Base-by-base conservation (phyloP, 495 filamentous ascomycete species). In the Cladorrhinum samala region DNA sequence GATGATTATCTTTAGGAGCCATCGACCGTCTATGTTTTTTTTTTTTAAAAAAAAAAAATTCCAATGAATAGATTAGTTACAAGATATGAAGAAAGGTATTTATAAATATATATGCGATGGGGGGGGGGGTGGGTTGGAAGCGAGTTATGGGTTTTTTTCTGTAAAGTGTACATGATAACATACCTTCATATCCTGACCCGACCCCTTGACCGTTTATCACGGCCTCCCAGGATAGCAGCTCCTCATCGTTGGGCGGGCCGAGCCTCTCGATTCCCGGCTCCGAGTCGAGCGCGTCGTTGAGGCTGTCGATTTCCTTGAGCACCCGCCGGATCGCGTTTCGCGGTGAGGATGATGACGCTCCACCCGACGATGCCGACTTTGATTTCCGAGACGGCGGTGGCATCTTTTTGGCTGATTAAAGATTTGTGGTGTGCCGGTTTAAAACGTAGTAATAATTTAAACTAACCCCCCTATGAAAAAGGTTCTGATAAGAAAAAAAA, bases 1-100 rank as follows among this genome's bases (percentile, higher is more conserved):
- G 60, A 96, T 79, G 48, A 66, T 60, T 71, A 98, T 89, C 67
- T 69, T 63, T 56, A 98, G 85, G 56, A 83, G 80, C 91, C 90
- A 98, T 48, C 83, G 80, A 50, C 93, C 93, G 65, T 81, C 88
- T 89, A 17, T 51, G 14, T 36, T 8, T 46, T 24, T 23, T 17
- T 43, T 13, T 20, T 14, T 33, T 43, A 5, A 21, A n/a, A n/a
- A n/a, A n/a, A n/a, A n/a, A n/a, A n/a, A n/a, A n/a, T n/a, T n/a
- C n/a, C n/a, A n/a, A n/a, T n/a, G n/a, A n/a, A n/a, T n/a, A n/a
- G n/a, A n/a, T n/a, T n/a, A n/a, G n/a, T n/a, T n/a, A n/a, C n/a
- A n/a, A n/a, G n/a, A n/a, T n/a, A n/a, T n/a, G n/a, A n/a, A n/a
- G n/a, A n/a, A n/a, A n/a, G n/a, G n/a, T n/a, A n/a, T n/a, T n/a